These are phyloP conservation scores for Nicotiana paniculata DNA, from an alignment of 257 asterid genomes.

Conservation along the genomic window DNA sequence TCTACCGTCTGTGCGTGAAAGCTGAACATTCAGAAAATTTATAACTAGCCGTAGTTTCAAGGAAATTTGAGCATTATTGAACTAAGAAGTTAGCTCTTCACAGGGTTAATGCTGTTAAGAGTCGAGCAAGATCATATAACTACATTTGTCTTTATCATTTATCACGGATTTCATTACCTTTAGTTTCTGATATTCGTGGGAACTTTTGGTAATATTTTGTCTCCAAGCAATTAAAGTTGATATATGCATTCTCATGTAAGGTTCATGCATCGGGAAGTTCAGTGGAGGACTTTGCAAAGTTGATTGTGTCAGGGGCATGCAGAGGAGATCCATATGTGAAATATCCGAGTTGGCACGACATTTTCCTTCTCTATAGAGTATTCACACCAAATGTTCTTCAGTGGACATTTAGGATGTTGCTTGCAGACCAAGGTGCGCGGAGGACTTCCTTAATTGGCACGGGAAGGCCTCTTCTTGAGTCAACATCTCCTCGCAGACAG, in stretches of 20 bases:
- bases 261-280: conserved; percentile 56
- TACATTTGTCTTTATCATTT: background rate
- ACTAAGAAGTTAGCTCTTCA: background rate
- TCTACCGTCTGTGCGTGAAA: background rate
- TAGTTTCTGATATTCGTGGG: background rate
- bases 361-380: conserved; percentile 74
- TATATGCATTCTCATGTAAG: conserved; percentile 18
- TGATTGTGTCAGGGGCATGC: conserved; percentile 78
- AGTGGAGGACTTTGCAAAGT: conserved; percentile 76
- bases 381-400: conserved; percentile 71
- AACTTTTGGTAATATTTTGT: background rate
- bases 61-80: background rate
- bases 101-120: background rate
- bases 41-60: background rate
- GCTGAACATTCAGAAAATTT: background rate
- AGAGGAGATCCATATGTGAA: conserved; percentile 85
- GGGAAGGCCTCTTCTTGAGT: conserved; percentile 42
- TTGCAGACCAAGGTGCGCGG: conserved; percentile 38
- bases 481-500: background rate
- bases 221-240: background rate
- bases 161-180: background rate
- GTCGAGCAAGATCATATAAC: background rate
- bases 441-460: conserved; percentile 73
- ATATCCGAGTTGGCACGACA: conserved; percentile 83
- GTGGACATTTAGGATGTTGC: conserved; percentile 66